Percentiles rank a stretch among this genome's conserved stretches.
phyloP scores from a whole-genome alignment of 73 alveolate species.

The Symbiodinium pilosum region DNA sequence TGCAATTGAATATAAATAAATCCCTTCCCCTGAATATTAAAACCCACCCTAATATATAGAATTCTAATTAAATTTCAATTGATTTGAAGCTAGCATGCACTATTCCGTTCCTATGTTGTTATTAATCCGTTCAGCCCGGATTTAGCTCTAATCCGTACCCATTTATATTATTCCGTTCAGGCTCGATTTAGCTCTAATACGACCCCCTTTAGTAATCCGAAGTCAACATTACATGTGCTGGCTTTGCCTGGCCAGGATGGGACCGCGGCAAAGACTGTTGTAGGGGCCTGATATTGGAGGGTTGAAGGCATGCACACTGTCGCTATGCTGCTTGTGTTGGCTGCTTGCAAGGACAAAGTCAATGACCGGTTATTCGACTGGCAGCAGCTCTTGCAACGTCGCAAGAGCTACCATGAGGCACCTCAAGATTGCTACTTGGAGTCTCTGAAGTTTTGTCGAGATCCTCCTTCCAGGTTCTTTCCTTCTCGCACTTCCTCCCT shows the following conservation, averaged over 20 bases:
- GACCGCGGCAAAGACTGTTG: conserved; percentile 31
- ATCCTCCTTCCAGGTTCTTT: background rate
- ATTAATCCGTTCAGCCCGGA: too few relatives aligned
- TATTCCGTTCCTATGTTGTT: too few relatives aligned
- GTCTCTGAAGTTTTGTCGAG: background rate
- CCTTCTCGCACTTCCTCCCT: conserved; percentile 92
- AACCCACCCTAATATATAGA: too few relatives aligned
- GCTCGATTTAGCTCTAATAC: too few relatives aligned
- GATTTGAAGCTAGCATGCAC: too few relatives aligned
- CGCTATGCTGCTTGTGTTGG: background rate
- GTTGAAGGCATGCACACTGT: background rate
- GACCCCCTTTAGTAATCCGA: too few relatives aligned
- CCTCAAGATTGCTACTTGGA: background rate
- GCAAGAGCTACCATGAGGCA: conserved; percentile 32
- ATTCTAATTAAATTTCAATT: too few relatives aligned
- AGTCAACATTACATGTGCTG: too few relatives aligned
- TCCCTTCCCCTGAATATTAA: too few relatives aligned
- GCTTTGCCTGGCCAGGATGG: conserved; percentile 84
- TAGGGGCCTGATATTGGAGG: background rate
- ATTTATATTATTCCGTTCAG: too few relatives aligned
- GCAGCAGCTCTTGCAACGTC: conserved; percentile 22
- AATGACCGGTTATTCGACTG: conserved; percentile 59
- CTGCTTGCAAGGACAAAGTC: conserved; percentile 23
- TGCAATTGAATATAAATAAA: too few relatives aligned
- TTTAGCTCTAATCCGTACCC: too few relatives aligned